Evolutionary conservation across 225 moss, liverwort and hornwort genomes (phyloP), one percentile per base, ranked within the genome.

Genomic region (Pseudisothecium myosuroides): DNA sequence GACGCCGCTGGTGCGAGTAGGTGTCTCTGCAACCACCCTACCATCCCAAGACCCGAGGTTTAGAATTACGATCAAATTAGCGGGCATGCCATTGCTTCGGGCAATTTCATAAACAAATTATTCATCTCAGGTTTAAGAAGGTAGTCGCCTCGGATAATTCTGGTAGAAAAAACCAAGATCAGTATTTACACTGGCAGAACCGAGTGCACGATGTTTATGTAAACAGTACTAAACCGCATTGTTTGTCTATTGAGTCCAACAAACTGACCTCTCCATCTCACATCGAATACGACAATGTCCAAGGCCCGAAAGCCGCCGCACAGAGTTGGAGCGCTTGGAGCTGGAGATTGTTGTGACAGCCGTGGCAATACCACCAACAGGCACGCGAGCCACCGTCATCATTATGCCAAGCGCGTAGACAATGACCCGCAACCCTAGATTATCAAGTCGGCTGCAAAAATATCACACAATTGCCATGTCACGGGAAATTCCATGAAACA

Each of bases 221-320:
- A 50, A 54, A 37, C 45, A 58, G 29, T 21, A 50, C 60, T n/a
- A 43, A 60, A 62, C 37, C 28, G 29, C 39, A 63, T 26, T 71
- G 39, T 80, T 88, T 61, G 58, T 29, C 77, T 56, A 34, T 27
- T 26, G 39, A 59, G 28, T 79, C 45, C 80, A 84, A 80, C 67
- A 86, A 81, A 84, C 92, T 74, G 6, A 92, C 92, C 90, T 91
- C 75, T 90, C 92, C 87, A 90, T 87, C 87, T 89, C 90, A 76
- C 89, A 92, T 84, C 87, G 76, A 81, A 91, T 82, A 63, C 81
- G 90, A 81, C 84, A 89, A 85, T 91, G 89, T 59, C 84, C 87
- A 77, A 89, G 71, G 49, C 85, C 67, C 32, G 87, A 76, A 39
- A 81, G 68, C 50, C 82, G 89, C 85, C 87, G 89, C 85, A 85